Conservation (phyloP, 768 basidiomycete genomes). For the Trametes cubensis region DNA sequence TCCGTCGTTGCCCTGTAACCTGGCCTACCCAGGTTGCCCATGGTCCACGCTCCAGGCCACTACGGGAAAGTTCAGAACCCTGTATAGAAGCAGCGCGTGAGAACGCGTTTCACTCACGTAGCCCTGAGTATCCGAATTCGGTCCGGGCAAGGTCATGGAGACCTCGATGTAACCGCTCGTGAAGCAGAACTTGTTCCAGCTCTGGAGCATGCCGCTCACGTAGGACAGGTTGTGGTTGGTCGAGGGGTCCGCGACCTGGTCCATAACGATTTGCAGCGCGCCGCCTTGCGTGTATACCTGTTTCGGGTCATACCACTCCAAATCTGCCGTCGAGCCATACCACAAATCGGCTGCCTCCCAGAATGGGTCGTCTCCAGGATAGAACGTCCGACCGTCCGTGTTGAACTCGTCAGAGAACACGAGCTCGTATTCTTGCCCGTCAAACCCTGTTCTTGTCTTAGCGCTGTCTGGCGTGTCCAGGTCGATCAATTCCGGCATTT, state of each 20-base stretch:
- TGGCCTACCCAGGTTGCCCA: constrained; percentile 84
- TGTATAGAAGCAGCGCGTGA: constrained; percentile 6
- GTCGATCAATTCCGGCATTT: constrained; percentile 70
- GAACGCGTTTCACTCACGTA: constrained; percentile 39
- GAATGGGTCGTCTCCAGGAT: constrained; percentile 64
- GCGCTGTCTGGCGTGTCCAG: constrained; percentile 63
- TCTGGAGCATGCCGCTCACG: constrained; percentile 79
- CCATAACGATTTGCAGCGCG: constrained; percentile 69
- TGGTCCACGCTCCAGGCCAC: constrained; percentile 90
- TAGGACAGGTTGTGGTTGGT: constrained; percentile 63
- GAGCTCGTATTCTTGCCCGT: constrained; percentile 67
- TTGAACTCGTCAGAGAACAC: constrained; percentile 74
- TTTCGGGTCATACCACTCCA: constrained; percentile 76
- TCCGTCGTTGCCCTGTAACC: constrained; percentile 82
- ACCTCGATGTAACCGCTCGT: constrained; percentile 78
- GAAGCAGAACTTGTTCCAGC: constrained; percentile 92
- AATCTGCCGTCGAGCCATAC: constrained; percentile 70
- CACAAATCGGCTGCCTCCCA: constrained; percentile 77
- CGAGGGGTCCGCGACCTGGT: constrained; percentile 39
- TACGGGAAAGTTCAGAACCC: constrained; percentile 27
- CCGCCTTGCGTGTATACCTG: constrained; percentile 71
- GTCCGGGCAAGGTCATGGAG: constrained; percentile 58
- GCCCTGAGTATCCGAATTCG: constrained; percentile 51
- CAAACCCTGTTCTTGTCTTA: constrained; percentile 66
- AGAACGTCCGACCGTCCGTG: constrained; percentile 51